A percentile compares a stretch with the other conserved stretches of the same genome.
Evolutionary conservation across 139 green algal species (phyloP).

Genomic region (Astrephomene gubernaculifera): DNA sequence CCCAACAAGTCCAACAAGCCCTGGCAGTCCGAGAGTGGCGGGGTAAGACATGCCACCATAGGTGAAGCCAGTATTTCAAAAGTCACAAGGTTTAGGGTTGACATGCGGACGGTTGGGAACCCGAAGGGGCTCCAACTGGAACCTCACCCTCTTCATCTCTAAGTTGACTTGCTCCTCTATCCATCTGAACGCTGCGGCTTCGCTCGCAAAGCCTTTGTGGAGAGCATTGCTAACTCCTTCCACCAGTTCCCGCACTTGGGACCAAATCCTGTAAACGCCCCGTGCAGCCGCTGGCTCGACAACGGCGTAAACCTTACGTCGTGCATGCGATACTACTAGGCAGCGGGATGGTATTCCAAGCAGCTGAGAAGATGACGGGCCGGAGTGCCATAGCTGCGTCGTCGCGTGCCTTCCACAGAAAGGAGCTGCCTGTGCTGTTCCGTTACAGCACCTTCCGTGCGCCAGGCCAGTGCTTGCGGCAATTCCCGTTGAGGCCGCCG

Average conservation of each 20-base stretch:
- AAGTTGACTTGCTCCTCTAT: neutral
- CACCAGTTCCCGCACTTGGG: neutral
- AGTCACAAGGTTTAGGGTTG: neutral
- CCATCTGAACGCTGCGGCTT: constrained; percentile 7
- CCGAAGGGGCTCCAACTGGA: neutral
- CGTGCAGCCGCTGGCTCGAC: neutral
- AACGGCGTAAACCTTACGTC: constrained; percentile 24
- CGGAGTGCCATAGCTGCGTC: neutral
- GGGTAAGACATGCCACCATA: neutral
- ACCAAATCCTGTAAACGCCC: constrained; percentile 5
- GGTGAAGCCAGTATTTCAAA: neutral
- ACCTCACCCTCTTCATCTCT: neutral
- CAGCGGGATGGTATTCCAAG: neutral
- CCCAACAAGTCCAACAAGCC: too few relatives aligned
- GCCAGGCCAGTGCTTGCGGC: too few relatives aligned
- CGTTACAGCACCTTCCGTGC: too few relatives aligned
- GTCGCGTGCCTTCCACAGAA: too few relatives aligned
- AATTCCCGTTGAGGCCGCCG: too few relatives aligned
- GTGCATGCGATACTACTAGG: neutral
- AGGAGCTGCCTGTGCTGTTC: too few relatives aligned
- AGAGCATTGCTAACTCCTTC: neutral
- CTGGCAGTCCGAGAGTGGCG: neutral
- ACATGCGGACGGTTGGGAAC: neutral
- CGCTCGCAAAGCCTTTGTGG: constrained; percentile 1
- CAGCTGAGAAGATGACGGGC: neutral